Conservation (phyloP, 306 rosid genomes). For the Glycine tomentella region DNA sequence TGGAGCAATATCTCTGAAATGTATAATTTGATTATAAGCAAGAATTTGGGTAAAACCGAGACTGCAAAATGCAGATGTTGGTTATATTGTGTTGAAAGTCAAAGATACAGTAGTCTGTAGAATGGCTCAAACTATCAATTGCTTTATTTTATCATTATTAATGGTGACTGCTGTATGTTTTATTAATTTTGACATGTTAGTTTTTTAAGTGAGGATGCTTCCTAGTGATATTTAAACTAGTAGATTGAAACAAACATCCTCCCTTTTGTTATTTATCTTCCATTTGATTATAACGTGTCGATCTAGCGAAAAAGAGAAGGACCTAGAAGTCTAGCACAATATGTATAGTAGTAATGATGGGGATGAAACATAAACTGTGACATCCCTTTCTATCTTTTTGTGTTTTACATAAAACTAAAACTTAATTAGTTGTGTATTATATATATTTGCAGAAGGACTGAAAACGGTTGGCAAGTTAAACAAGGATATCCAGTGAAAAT, state of each 20-base stretch:
- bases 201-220: not conserved
- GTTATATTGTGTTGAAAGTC: not conserved
- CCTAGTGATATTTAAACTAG: conserved; percentile 9
- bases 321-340: not conserved
- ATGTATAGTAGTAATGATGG: not conserved
- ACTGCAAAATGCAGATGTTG: not conserved
- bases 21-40: not conserved
- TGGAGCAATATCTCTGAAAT: not conserved
- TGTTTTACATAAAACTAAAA: no score
- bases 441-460: not conserved
- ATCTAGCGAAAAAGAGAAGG: not conserved
- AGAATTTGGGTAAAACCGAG: not conserved
- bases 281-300: no score
- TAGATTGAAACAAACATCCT: conserved; percentile 5
- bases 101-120: not conserved
- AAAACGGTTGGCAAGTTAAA: conserved; percentile 8
- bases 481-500: not conserved
- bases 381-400: not conserved
- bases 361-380: conserved; percentile 3
- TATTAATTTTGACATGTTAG: not conserved
- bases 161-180: not conserved
- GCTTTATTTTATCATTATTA: not conserved
- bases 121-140: not conserved
- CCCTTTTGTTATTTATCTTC: not conserved
- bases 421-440: not conserved